A percentile compares a stretch with the other conserved stretches of the same genome.
Conservation (phyloP, 2,329 filamentous ascomycete genomes). For the Didymella sp. region DNA sequence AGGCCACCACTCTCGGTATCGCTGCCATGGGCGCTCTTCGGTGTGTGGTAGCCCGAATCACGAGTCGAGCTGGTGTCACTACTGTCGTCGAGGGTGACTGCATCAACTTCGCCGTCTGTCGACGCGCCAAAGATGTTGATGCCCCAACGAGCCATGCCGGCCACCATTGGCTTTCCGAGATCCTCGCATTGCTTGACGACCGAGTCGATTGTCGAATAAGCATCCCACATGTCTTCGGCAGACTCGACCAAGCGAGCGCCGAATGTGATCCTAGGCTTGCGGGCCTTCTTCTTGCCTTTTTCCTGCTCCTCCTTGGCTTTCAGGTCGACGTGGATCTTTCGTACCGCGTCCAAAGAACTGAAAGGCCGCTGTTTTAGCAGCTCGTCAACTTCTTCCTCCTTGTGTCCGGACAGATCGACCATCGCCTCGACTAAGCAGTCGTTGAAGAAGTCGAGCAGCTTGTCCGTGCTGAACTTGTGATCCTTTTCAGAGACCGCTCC, state of each 20-base stretch:
- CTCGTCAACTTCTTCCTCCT: conserved; percentile 70
- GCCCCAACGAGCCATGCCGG: conserved; percentile 72
- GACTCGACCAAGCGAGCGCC: conserved; percentile 73
- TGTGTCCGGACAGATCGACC: conserved; percentile 79
- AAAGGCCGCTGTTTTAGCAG: conserved; percentile 82
- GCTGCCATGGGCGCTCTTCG: conserved; percentile 50
- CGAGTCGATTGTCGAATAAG: conserved; percentile 82
- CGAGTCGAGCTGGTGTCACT: conserved; percentile 54
- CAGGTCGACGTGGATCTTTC: conserved; percentile 62
- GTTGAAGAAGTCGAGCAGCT: conserved; percentile 83
- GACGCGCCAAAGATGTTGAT: conserved; percentile 68
- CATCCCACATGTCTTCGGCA: conserved; percentile 75
- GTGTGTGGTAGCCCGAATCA: conserved; percentile 74
- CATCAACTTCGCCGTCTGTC: conserved; percentile 67
- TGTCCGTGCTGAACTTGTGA: conserved; percentile 53
- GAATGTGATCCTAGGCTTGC: conserved; percentile 58
- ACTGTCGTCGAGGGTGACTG: conserved; percentile 61
- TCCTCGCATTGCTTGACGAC: conserved; percentile 78
- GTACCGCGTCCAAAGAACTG: conserved; percentile 67
- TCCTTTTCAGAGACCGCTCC: conserved; percentile 40
- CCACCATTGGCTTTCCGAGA: conserved; percentile 70
- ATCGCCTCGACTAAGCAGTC: conserved; percentile 76
- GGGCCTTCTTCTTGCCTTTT: conserved; percentile 46
- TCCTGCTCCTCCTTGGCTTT: conserved; percentile 28
- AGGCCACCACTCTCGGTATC: conserved; percentile 58